Percentiles rank a stretch among this genome's conserved stretches.
Evolutionary conservation across 169 alveolate genomes (phyloP).

Genomic region (Eimeria brunetti): DNA sequence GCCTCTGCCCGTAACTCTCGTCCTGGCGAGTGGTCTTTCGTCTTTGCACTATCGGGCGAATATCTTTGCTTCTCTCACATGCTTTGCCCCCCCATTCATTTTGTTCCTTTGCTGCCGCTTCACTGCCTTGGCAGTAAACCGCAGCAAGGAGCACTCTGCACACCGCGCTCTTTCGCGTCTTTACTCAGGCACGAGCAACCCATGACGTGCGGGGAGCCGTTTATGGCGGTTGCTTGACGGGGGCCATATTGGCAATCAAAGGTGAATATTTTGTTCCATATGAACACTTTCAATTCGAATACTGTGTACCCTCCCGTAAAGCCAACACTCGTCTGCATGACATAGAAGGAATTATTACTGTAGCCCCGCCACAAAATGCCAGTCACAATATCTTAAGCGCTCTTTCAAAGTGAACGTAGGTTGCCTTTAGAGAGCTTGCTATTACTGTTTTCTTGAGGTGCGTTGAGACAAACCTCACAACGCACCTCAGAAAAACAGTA

Average conservation of each 20-base stretch:
- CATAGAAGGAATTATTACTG: background rate
- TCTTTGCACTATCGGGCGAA: background rate
- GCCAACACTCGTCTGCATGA: background rate
- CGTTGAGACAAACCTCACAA: background rate
- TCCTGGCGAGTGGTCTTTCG: background rate
- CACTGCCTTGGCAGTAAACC: constrained; percentile 73
- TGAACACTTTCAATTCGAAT: background rate
- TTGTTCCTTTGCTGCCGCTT: background rate
- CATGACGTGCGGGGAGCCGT: constrained; percentile 86
- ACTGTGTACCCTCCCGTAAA: background rate
- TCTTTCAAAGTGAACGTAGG: background rate
- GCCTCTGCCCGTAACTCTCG: background rate
- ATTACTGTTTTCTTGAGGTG: background rate
- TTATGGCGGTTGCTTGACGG: constrained; percentile 89
- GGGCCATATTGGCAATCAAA: constrained; percentile 85
- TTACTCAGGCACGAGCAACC: constrained; percentile 81
- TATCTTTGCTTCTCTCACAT: background rate
- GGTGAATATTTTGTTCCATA: constrained; percentile 46
- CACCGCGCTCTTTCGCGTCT: constrained; percentile 69
- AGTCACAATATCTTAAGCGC: background rate
- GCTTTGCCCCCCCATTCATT: background rate
- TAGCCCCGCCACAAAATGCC: background rate
- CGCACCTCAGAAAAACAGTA: background rate
- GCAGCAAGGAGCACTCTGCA: constrained; percentile 73
- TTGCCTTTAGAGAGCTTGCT: background rate